Percentiles rank a stretch among this genome's conserved stretches.
These are phyloP conservation scores for Mycena kentingensis DNA, from an alignment of 768 basidiomycete species.

Conservation along the genomic window DNA sequence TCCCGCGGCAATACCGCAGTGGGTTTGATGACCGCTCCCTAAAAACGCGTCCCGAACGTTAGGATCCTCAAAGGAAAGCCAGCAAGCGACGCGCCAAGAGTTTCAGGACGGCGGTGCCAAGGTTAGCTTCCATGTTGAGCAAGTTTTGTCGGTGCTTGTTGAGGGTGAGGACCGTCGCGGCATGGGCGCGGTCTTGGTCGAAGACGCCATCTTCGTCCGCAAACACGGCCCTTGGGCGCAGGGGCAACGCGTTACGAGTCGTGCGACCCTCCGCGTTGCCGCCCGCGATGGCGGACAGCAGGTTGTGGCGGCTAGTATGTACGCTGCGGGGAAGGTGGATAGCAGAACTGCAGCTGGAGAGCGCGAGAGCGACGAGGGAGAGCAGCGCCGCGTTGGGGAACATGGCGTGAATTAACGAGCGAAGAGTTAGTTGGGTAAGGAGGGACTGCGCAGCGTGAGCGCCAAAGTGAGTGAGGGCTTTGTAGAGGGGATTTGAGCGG, in stretches of 20 bases:
- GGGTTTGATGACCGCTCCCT: slow-evolving; percentile 34
- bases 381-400: too few relatives aligned
- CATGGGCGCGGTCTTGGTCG: slow-evolving; percentile 21
- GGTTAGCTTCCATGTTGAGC: slow-evolving; percentile 24
- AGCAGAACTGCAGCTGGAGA: neutral
- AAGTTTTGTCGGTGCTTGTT: slow-evolving; percentile 31
- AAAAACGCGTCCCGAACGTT: neutral
- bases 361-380: neutral
- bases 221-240: slow-evolving; percentile 13
- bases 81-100: neutral
- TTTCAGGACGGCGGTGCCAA: neutral
- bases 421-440: neutral
- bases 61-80: neutral
- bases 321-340: neutral
- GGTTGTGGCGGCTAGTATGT: neutral
- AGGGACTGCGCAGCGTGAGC: neutral
- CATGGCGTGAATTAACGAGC: too few relatives aligned
- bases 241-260: slow-evolving; percentile 4
- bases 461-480: neutral
- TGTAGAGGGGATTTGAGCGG: too few relatives aligned
- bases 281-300: neutral
- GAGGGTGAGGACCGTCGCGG: slow-evolving; percentile 15
- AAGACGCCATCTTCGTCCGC: slow-evolving; percentile 25
- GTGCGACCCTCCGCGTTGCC: neutral
- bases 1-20: slow-evolving; percentile 20